phyloP scores from a whole-genome alignment of 2,329 filamentous ascomycete genomes.

The Fusarium sulawesiense region DNA sequence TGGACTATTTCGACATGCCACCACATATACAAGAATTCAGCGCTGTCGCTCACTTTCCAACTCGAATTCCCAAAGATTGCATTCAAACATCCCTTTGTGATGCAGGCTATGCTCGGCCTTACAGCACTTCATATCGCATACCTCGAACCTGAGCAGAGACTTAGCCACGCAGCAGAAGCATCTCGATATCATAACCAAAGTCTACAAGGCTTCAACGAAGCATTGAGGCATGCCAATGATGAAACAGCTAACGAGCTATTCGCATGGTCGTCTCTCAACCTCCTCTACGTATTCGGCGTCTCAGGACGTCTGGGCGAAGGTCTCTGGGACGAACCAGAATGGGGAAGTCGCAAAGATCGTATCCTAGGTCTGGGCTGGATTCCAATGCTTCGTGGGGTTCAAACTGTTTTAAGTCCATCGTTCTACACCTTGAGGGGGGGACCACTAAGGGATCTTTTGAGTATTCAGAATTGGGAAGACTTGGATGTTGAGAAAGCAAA shows the following conservation, averaged over 20 bases:
- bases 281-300: neutral
- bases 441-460: neutral
- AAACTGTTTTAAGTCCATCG: neutral
- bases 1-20: slow-evolving; percentile 4
- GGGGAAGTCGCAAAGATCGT: neutral
- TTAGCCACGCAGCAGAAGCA: neutral
- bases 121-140: slow-evolving; percentile 6
- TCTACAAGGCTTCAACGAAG: neutral
- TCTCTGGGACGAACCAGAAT: neutral
- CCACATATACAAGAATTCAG: slow-evolving; percentile 8
- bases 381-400: slow-evolving; percentile 2
- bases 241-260: neutral
- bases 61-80: neutral
- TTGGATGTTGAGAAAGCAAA: neutral
- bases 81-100: neutral
- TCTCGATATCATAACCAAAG: neutral
- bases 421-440: neutral
- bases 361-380: slow-evolving; percentile 4
- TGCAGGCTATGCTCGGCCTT: neutral
- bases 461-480: neutral
- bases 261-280: slow-evolving; percentile 7
- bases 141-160: neutral
- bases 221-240: accelerated
- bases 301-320: slow-evolving; percentile 7
- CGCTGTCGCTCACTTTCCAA: neutral